These are phyloP conservation scores for Onygenales sp. DNA, from an alignment of 2,329 filamentous ascomycete genomes.

Conservation along the genomic window DNA sequence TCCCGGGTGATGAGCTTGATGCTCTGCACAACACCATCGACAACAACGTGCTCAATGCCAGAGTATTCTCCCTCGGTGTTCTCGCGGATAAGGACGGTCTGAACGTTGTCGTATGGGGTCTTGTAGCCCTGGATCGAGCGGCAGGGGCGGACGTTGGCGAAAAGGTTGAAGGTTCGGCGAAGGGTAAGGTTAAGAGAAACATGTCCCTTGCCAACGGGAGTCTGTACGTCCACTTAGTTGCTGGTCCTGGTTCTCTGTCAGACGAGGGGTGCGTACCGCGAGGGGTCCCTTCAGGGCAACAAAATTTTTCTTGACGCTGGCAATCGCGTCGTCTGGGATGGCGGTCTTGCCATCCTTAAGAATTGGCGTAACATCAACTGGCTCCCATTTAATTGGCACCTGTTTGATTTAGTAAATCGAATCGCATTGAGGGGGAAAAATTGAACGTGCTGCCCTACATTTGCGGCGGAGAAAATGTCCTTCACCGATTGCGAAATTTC, in stretches of 20 bases:
- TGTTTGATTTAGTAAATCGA: constrained; percentile 30
- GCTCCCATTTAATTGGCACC: constrained; percentile 93
- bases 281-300: constrained; percentile 97
- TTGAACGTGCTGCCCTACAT: constrained; percentile 47
- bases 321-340: constrained; percentile 86
- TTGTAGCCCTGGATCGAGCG: constrained; percentile 95
- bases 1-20: constrained; percentile 99
- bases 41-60: constrained; percentile 95
- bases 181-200: constrained; percentile 98
- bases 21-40: constrained; percentile 95
- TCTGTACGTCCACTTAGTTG: constrained; percentile 40
- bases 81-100: constrained; percentile 96
- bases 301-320: constrained; percentile 90
- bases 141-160: constrained; percentile 97
- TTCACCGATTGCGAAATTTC: constrained; percentile 98
- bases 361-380: constrained; percentile 88
- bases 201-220: constrained; percentile 95
- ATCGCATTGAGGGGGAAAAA: neutral
- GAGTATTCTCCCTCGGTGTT: constrained; percentile 99
- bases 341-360: constrained; percentile 92
- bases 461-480: constrained; percentile 93
- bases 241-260: neutral
- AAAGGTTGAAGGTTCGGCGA: constrained; percentile 98
- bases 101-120: constrained; percentile 94
- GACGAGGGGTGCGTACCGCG: constrained; percentile 53